These are phyloP conservation scores for Ophiostoma tasmaniense DNA, from an alignment of 2,329 filamentous ascomycete genomes.

Conservation along the genomic window DNA sequence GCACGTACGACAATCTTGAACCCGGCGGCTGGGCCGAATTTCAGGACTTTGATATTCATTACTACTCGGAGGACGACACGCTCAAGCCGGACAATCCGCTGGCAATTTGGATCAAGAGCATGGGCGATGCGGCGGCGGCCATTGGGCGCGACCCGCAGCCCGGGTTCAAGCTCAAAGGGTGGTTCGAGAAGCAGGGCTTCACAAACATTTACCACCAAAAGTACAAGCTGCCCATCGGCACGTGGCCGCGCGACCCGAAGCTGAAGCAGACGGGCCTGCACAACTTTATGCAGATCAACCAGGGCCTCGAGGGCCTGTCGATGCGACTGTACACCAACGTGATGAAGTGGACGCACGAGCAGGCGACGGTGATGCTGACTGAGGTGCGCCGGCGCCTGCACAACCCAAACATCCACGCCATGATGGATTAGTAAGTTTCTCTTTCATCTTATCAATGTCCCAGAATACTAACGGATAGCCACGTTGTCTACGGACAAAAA, in stretches of 20 bases:
- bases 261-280: conserved; percentile 33
- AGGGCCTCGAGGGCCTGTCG: conserved; percentile 20
- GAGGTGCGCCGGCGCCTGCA: conserved; percentile 18
- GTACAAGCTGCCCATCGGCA: conserved; percentile 38
- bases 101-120: conserved; percentile 11
- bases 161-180: conserved; percentile 28
- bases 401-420: conserved; percentile 20
- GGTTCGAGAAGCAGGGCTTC: conserved; percentile 41
- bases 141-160: conserved; percentile 22
- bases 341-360: conserved; percentile 20
- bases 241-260: conserved; percentile 39
- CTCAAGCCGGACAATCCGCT: conserved; percentile 16
- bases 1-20: conserved; percentile 20
- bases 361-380: conserved; percentile 18
- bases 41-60: conserved; percentile 21
- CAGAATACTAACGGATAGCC: conserved; percentile 9
- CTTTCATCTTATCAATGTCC: not conserved
- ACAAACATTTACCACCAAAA: conserved; percentile 37
- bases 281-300: conserved; percentile 18
- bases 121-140: conserved; percentile 19
- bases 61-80: conserved; percentile 20
- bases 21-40: conserved; percentile 24
- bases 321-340: conserved; percentile 23
- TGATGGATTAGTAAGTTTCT: conserved; percentile 19
- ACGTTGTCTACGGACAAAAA: conserved; percentile 21